Evolutionary conservation across 1,139 yeast genomes (phyloP).

Genomic region (Zygosaccharomyces sapae): DNA sequence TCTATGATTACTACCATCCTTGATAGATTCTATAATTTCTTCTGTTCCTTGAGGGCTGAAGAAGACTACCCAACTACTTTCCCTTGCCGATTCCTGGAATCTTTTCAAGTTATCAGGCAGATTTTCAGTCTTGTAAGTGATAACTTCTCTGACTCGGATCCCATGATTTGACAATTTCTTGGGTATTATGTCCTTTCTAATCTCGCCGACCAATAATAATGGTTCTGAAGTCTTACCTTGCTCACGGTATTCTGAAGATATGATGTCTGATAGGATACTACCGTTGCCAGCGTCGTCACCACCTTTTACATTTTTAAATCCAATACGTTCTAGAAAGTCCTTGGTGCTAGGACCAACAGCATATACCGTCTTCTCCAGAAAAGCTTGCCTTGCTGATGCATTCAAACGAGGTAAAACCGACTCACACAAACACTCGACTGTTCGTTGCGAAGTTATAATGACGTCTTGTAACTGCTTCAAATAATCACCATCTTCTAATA

Average conservation of each 20-base stretch:
- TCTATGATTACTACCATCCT: constrained; percentile 32
- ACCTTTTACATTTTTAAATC: constrained; percentile 68
- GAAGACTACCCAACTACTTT: constrained; percentile 64
- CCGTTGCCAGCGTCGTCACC: constrained; percentile 83
- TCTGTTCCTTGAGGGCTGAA: constrained; percentile 91
- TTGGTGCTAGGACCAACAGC: constrained; percentile 94
- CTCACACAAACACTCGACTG: constrained; percentile 70
- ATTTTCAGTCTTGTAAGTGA: constrained; percentile 65
- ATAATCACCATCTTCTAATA: constrained; percentile 45
- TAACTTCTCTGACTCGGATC: constrained; percentile 53
- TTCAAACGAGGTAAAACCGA: constrained; percentile 38
- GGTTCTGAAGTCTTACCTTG: constrained; percentile 28
- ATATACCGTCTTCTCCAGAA: constrained; percentile 55
- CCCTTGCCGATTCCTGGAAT: constrained; percentile 32
- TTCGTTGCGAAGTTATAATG: constrained; percentile 87
- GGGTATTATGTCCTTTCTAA: constrained; percentile 79
- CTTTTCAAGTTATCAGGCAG: constrained; percentile 45
- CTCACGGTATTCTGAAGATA: constrained; percentile 43
- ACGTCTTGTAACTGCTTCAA: constrained; percentile 44
- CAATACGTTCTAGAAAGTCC: constrained; percentile 53
- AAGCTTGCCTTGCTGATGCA: constrained; percentile 18
- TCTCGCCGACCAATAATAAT: constrained; percentile 83
- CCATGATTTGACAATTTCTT: constrained; percentile 46
- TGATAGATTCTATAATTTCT: constrained; percentile 49
- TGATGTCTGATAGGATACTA: constrained; percentile 57